Conservation (phyloP, 345 rosid species). For the Brassica carinata region DNA sequence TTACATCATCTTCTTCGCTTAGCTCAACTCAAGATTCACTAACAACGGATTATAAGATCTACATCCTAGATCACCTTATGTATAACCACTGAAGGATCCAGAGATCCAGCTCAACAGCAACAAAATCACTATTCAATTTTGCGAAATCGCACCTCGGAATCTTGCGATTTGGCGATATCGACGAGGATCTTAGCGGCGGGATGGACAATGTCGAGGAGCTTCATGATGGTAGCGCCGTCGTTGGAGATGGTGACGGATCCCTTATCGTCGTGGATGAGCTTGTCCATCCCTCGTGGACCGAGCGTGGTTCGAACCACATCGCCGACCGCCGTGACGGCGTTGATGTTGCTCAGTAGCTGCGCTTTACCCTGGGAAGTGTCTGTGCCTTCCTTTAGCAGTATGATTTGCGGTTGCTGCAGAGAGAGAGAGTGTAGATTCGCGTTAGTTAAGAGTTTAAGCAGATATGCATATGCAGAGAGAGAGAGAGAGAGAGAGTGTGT, state of each 20-base stretch:
- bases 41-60: constrained; percentile 20
- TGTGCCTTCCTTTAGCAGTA: constrained; percentile 94
- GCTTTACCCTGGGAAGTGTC: constrained; percentile 98
- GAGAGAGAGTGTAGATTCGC: not conserved
- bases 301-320: constrained; percentile 91
- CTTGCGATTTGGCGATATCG: constrained; percentile 99
- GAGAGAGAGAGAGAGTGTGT: not conserved
- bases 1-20: not conserved
- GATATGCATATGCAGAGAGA: not conserved
- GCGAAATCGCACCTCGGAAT: constrained; percentile 68
- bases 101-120: constrained; percentile 1
- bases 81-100: constrained; percentile 16
- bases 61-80: not conserved
- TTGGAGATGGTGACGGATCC: constrained; percentile 93
- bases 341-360: constrained; percentile 94
- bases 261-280: constrained; percentile 94
- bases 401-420: constrained; percentile 97
- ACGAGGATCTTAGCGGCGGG: constrained; percentile 99
- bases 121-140: not conserved
- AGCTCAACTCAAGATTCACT: not conserved
- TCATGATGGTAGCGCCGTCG: constrained; percentile 99
- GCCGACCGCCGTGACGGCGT: constrained; percentile 90
- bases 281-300: constrained; percentile 99
- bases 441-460: constrained; percentile 6
- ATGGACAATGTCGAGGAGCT: constrained; percentile 91